Base-by-base conservation (phyloP, 2,329 filamentous ascomycete species). In the Colletotrichum orbiculare region DNA sequence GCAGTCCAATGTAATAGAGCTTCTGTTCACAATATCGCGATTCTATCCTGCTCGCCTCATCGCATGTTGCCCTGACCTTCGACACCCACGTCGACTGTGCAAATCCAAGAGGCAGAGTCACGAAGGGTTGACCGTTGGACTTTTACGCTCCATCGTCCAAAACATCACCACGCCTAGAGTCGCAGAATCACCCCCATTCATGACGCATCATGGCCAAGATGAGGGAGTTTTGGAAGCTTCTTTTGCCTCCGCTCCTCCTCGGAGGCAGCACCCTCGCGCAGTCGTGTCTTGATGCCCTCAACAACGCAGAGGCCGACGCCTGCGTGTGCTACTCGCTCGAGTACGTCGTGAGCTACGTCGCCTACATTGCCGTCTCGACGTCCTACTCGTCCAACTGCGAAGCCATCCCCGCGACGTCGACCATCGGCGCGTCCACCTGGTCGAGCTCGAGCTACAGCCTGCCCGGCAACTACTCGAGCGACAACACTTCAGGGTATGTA, bases 291-390 rank as follows among this genome's bases (percentile, higher is more conserved):
- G 62, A 65, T 15, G 62, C 50, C 4, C 58, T 65, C 35, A 62
- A 62, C 58, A 54, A 42, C 25, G 15, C 46, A 17, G n/a, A 56
- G 39, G 53, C 37, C 10, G 52, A 62, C 10, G 62, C 58, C 11
- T 65, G 62, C 25, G 62, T 65, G 4, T 65, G 62, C 8, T 56
- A 62, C 46, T 55, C 52, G 11, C 46, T 65, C 8, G 62, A 65
- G 9, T 65, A 62, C 15, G 57, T 62, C 8, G 47, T 65, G 49
- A 65, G 62, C 47, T 65, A 65, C 35, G 62, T 65, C 34, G 62
- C 62, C 3, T 65, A 65, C 47, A 42, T 65, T 3, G 62, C 62
- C 11, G 46, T 65, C 10, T 65, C 62, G 15, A 65, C 62, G 13
- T 65, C 58, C 6, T 34, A 52, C n/a, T 52, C 62, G 2, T 61